Evolutionary conservation across 176 grass and related monocot genomes (phyloP).

Genomic region (Raddia guianensis): DNA sequence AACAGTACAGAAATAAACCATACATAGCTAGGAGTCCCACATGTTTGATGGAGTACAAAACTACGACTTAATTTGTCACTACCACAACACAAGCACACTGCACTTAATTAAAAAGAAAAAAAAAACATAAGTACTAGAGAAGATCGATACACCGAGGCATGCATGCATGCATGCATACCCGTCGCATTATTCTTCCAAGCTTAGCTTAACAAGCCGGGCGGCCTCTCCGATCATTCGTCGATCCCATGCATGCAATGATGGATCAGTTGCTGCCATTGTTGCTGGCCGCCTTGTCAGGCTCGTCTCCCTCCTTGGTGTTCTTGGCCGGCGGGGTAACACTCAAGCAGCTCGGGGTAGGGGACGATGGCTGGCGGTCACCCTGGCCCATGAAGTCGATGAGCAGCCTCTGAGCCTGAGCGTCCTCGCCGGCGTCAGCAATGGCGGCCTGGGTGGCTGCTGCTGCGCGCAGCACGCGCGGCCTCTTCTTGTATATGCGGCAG

Average conservation of each 20-base stretch:
- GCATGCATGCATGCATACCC: too few relatives aligned
- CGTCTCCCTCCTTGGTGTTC: neutral
- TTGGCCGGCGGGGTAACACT: neutral
- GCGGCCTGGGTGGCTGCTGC: neutral
- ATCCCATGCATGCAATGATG: too few relatives aligned
- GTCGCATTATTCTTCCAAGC: neutral
- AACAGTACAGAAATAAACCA: too few relatives aligned
- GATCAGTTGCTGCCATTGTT: neutral
- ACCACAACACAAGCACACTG: too few relatives aligned
- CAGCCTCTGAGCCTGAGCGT: neutral
- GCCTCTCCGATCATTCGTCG: too few relatives aligned
- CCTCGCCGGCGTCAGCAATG: neutral
- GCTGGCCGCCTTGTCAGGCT: neutral
- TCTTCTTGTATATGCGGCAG: constrained; percentile 19
- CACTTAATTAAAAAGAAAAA: too few relatives aligned
- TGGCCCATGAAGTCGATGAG: constrained; percentile 2
- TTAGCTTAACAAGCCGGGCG: too few relatives aligned
- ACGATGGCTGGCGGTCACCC: neutral
- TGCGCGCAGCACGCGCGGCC: neutral
- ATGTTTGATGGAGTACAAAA: neutral
- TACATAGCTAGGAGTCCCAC: neutral
- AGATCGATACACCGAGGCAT: too few relatives aligned
- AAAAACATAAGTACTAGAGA: too few relatives aligned
- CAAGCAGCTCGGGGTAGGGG: neutral
- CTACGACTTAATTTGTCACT: too few relatives aligned